A percentile compares a stretch with the other conserved stretches of the same genome.
Conservation (phyloP, 2,329 filamentous ascomycete species). For the Scytalidium lignicola region DNA sequence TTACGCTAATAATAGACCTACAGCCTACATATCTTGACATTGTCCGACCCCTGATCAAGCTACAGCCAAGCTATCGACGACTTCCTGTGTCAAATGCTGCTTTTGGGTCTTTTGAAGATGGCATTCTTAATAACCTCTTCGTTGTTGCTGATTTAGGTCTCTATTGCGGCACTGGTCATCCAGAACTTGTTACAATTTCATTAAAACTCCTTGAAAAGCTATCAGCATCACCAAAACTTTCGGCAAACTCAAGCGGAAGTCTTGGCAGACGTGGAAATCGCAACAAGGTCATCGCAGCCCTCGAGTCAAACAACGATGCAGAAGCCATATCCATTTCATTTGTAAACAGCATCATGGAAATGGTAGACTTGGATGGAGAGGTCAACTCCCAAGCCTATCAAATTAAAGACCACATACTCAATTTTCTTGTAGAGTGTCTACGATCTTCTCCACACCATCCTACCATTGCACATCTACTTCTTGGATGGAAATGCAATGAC, state of each 20-base stretch:
- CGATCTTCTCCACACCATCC: conserved; percentile 69
- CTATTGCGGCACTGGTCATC: conserved; percentile 80
- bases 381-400: conserved; percentile 67
- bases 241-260: conserved; percentile 14
- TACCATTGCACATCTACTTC: conserved; percentile 82
- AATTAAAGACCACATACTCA: conserved; percentile 78
- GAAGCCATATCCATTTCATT: conserved; percentile 75
- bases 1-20: conserved; percentile 76
- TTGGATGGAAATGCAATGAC: conserved; percentile 78
- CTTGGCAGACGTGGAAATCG: conserved; percentile 42
- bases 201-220: conserved; percentile 81
- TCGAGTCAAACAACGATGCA: conserved; percentile 75
- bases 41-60: conserved; percentile 72
- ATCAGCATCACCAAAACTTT: conserved; percentile 66
- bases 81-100: conserved; percentile 66
- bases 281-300: conserved; percentile 82
- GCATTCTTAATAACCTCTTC: conserved; percentile 72
- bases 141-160: conserved; percentile 78
- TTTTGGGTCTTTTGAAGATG: conserved; percentile 88
- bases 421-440: conserved; percentile 80
- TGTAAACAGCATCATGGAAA: conserved; percentile 59
- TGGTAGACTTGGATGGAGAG: conserved; percentile 69
- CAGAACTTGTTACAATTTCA: conserved; percentile 73
- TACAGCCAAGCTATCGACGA: conserved; percentile 53
- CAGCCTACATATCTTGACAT: conserved; percentile 91